These are phyloP conservation scores for Babesia sp. DNA, from an alignment of 169 alveolate genomes.

Conservation along the genomic window DNA sequence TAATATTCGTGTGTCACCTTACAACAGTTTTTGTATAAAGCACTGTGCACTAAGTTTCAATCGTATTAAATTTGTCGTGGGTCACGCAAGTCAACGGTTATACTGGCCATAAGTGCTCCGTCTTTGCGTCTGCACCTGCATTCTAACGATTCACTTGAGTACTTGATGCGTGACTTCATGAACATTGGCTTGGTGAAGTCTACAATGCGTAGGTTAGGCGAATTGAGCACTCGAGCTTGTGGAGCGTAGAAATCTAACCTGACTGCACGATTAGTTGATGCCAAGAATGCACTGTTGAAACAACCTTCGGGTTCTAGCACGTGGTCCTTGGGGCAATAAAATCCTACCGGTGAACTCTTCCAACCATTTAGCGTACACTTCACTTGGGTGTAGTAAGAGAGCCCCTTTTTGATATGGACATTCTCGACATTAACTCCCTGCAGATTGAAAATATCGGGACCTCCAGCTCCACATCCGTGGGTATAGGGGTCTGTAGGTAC, in stretches of 20 bases:
- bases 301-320: conserved; percentile 12
- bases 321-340: conserved; percentile 25
- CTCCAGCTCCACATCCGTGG: conserved; percentile 28
- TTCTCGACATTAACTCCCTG: neutral
- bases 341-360: conserved; percentile 16
- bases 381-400: neutral
- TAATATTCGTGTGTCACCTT: too few relatives aligned
- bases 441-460: neutral
- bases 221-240: conserved; percentile 10
- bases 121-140: conserved; percentile 47
- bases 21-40: too few relatives aligned
- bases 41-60: too few relatives aligned
- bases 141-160: conserved; percentile 5
- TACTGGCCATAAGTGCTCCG: conserved; percentile 46
- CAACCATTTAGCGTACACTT: conserved; percentile 28
- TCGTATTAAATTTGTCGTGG: neutral
- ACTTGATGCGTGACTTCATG: neutral
- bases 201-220: conserved; percentile 14
- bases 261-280: conserved; percentile 1
- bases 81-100: conserved; percentile 2
- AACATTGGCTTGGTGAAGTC: conserved; percentile 21
- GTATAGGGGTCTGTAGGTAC: conserved; percentile 46
- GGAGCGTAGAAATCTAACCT: conserved; percentile 8
- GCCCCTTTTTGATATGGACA: neutral
- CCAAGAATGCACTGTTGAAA: conserved; percentile 1